Conservation (phyloP, 192 early-diverging fungal genomes). For the Phycomyces nitens region DNA sequence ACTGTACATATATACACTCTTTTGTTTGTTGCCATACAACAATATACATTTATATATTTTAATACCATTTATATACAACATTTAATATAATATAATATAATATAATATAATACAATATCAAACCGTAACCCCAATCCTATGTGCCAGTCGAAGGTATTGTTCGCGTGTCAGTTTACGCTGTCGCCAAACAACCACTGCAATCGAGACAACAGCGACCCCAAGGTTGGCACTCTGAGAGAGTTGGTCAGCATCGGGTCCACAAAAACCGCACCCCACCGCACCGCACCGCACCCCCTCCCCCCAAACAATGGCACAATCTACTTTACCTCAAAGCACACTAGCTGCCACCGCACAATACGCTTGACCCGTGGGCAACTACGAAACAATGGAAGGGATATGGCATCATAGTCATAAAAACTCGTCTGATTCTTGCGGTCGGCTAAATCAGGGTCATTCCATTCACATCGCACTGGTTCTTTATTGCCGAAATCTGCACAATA, state of each 20-base stretch:
- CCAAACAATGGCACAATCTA: neutral
- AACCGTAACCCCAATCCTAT: conserved; percentile 30
- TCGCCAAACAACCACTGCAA: conserved; percentile 32
- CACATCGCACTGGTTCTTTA: conserved; percentile 33
- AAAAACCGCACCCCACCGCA: too few relatives aligned
- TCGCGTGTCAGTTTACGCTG: conserved; percentile 34
- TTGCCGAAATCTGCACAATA: conserved; percentile 39
- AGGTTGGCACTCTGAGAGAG: conserved; percentile 31
- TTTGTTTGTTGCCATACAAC: too few relatives aligned
- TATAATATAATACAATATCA: neutral
- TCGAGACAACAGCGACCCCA: conserved; percentile 20
- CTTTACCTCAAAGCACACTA: conserved; percentile 32
- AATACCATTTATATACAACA: neutral
- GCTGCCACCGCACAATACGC: conserved; percentile 18
- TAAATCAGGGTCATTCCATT: conserved; percentile 26
- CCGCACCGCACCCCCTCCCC: too few relatives aligned
- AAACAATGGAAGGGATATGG: conserved; percentile 24
- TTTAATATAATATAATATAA: neutral
- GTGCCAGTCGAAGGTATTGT: conserved; percentile 34
- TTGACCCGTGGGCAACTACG: conserved; percentile 32
- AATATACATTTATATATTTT: neutral
- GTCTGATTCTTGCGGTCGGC: conserved; percentile 16
- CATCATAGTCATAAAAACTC: conserved; percentile 20
- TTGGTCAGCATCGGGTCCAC: too few relatives aligned
- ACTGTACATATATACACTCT: too few relatives aligned